Evolutionary conservation across 1,139 yeast genomes (phyloP), one percentile per base, ranked within the genome.

Genomic region (Suhomyces wounanorum): DNA sequence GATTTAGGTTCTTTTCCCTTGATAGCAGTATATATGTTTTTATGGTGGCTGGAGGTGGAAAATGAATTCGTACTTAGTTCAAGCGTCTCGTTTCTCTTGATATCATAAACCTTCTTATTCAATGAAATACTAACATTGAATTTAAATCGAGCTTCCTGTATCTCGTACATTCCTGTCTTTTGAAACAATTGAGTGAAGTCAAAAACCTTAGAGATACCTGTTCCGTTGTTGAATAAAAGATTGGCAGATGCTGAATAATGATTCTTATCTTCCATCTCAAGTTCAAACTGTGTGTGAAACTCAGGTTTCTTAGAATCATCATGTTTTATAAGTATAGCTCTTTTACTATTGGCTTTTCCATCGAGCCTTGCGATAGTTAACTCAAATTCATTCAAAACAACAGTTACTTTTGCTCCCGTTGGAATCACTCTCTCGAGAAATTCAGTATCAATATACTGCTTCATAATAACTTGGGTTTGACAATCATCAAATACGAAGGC

Each of bases 141-240:
- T 5, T 47, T 40, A 13, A 52, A 23, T 21, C 40, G 56, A 1
- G 70, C 47, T 0, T 56, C 47, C 23, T 60, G 58, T 9, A 72
- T 55, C 35, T 53, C 54, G 48, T 60, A 64, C 11, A 45, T 44
- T 0, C 77, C 77, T 0, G 73, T 57, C 42, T 55, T 61, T 5
- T 58, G 58, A 3, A 62, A 66, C 3, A 39, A 40, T 49, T 69
- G 72, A 3, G 51, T 41, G 47, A 68, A 61, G 43, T 70, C 67
- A n/a, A 72, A 28, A 0, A 66, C 54, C 50, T 57, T 63, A 6
- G 44, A 41, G 4, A 31, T 13, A n/a, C 45, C 49, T 10, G 40
- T 9, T 2, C 18, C 31, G 0, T 28, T 28, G 6, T 3, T 40
- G 11, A 44, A 6, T 8, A 21, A 37, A 10, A 50, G 39, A 25